phyloP scores from a whole-genome alignment of 2,329 filamentous ascomycete species.

The Aspergillus caelatus region DNA sequence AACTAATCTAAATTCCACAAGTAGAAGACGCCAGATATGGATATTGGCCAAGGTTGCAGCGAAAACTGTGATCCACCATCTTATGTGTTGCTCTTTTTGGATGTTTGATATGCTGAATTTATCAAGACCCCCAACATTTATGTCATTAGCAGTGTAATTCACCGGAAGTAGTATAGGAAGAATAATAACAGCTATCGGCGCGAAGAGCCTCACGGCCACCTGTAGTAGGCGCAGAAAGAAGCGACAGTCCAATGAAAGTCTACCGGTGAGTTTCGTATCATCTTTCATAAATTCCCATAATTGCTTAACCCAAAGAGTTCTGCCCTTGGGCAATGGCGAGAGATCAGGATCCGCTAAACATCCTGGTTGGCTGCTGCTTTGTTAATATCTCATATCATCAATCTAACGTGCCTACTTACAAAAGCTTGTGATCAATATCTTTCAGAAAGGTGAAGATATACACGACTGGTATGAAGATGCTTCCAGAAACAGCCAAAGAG shows the following conservation, averaged over 20 bases:
- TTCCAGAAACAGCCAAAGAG: constrained; percentile 29
- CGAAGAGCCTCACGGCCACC: constrained; percentile 32
- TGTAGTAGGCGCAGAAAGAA: constrained; percentile 32
- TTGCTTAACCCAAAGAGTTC: constrained; percentile 31
- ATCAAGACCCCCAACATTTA: constrained; percentile 34
- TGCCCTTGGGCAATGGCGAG: constrained; percentile 28
- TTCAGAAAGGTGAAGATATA: constrained; percentile 29
- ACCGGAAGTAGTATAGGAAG: constrained; percentile 31
- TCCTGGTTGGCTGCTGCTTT: constrained; percentile 6
- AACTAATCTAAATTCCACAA: constrained; percentile 33
- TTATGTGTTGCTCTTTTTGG: constrained; percentile 25
- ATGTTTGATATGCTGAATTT: constrained; percentile 35
- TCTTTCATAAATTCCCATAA: neutral
- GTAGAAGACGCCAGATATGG: constrained; percentile 34
- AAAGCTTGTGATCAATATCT: constrained; percentile 13
- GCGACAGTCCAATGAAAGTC: constrained; percentile 31
- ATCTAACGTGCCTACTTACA: neutral
- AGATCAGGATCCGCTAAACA: constrained; percentile 1
- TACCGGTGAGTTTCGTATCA: constrained; percentile 27
- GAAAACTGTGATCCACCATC: constrained; percentile 37
- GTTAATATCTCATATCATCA: neutral
- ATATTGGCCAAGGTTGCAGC: neutral
- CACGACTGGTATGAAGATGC: constrained; percentile 26
- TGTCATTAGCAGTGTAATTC: constrained; percentile 28
- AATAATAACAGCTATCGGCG: constrained; percentile 29